These are phyloP conservation scores for Amaranthus palmeri DNA, from an alignment of 148 eudicot species.

Conservation along the genomic window DNA sequence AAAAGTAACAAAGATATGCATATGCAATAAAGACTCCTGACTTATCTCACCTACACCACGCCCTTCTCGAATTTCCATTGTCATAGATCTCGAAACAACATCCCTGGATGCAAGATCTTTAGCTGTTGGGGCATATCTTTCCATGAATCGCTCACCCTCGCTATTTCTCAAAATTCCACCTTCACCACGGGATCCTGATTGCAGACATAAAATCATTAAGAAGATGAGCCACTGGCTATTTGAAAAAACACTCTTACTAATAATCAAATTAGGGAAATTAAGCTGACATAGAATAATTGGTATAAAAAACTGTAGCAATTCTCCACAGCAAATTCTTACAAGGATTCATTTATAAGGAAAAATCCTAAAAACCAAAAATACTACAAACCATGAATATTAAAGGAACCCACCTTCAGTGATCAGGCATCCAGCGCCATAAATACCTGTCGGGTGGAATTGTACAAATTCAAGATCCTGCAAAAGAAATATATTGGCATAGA, in stretches of 20 bases:
- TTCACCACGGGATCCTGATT: constrained; percentile 96
- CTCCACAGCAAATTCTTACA: background rate
- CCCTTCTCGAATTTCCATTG: constrained; percentile 99
- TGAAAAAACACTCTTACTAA: background rate
- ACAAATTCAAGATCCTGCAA: constrained; percentile 96
- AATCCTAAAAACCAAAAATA: background rate
- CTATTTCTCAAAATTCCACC: constrained; percentile 94
- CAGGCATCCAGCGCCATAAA: constrained; percentile 97
- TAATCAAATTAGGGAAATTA: background rate
- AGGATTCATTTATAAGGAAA: background rate
- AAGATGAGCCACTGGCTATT: background rate
- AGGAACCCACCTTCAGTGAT: constrained; percentile 78
- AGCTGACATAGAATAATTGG: background rate
- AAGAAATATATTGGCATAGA: constrained; percentile 11
- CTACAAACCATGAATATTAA: background rate
- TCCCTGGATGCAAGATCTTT: constrained; percentile 99
- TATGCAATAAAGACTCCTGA: background rate
- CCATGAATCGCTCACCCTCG: constrained; percentile 99
- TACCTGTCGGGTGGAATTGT: constrained; percentile 97
- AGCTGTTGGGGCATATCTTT: constrained; percentile 98
- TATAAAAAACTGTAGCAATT: background rate
- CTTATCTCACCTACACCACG: constrained; percentile 93
- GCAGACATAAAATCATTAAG: constrained; percentile 16
- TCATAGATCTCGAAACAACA: constrained; percentile 96
- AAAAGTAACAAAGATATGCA: background rate